phyloP scores from a whole-genome alignment of 805 yeast genomes.

The Ogataea nakhonphanomensis region DNA sequence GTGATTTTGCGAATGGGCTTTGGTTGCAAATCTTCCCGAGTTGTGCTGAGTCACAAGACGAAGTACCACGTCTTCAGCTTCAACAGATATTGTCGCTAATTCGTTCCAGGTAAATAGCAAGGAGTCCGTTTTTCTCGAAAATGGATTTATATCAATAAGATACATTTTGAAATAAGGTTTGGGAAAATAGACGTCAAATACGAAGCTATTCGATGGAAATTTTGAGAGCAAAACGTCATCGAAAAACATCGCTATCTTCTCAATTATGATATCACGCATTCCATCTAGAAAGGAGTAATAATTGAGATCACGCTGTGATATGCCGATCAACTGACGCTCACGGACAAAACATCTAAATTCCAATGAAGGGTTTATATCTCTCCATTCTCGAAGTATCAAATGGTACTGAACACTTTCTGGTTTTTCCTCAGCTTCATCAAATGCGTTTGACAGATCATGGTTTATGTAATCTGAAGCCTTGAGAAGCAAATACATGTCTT shows the following conservation, averaged over 20 bases:
- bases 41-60: conserved; percentile 69
- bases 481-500: conserved; percentile 75
- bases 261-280: conserved; percentile 44
- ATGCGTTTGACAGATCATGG: conserved; percentile 77
- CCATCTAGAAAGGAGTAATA: conserved; percentile 67
- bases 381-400: conserved; percentile 80
- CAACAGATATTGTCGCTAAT: conserved; percentile 37
- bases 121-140: conserved; percentile 72
- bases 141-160: conserved; percentile 86
- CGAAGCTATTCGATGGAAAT: conserved; percentile 56
- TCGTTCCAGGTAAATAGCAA: conserved; percentile 85
- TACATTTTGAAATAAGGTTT: conserved; percentile 63
- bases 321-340: conserved; percentile 60
- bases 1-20: conserved; percentile 84
- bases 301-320: conserved; percentile 83
- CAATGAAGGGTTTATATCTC: conserved; percentile 76
- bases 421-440: conserved; percentile 42
- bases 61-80: conserved; percentile 44
- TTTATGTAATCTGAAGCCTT: conserved; percentile 86
- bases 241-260: conserved; percentile 53
- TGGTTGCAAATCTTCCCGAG: conserved; percentile 70
- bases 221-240: conserved; percentile 42
- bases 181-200: conserved; percentile 81
- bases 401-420: conserved; percentile 40
- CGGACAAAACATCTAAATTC: conserved; percentile 87